Evolutionary conservation across 768 basidiomycete species (phyloP).

Genomic region (Tricholoma matsutake): DNA sequence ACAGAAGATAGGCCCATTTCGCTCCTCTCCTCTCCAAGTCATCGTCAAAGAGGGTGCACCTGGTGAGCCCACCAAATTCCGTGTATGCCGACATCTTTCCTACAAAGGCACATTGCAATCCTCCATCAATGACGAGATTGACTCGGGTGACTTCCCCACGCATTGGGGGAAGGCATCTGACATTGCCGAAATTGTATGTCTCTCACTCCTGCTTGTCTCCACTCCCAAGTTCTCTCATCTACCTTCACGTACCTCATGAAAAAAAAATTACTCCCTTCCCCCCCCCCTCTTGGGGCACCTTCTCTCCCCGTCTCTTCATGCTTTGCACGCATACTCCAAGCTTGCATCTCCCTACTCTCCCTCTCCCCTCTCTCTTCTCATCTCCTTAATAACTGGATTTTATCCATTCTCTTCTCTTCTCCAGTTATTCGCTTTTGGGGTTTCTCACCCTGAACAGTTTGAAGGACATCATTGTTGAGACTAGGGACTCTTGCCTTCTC

Average conservation of each 20-base stretch:
- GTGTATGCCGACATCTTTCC: too few species aligned
- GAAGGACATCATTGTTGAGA: background rate
- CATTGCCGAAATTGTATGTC: slow-evolving; percentile 19
- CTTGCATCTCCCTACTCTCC: background rate
- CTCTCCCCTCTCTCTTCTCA: too few species aligned
- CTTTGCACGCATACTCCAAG: background rate
- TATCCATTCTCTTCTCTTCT: background rate
- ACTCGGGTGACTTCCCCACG: slow-evolving; percentile 20
- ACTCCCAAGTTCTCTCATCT: background rate
- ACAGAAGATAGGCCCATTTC: background rate
- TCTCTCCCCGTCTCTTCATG: background rate
- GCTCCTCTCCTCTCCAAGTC: background rate
- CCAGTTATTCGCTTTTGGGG: background rate
- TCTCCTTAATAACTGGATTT: too few species aligned
- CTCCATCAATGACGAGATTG: slow-evolving; percentile 21
- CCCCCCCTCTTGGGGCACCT: too few species aligned
- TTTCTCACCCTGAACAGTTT: background rate
- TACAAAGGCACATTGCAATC: too few species aligned
- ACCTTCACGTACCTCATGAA: background rate
- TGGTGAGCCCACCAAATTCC: slow-evolving; percentile 19
- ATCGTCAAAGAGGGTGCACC: slow-evolving; percentile 8
- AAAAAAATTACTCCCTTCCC: too few species aligned
- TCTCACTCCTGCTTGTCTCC: background rate
- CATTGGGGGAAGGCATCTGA: too few species aligned
- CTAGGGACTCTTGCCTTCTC: background rate